A percentile compares a stretch with the other conserved stretches of the same genome.
Conservation (phyloP, 2,329 filamentous ascomycete genomes). For the Colletotrichum tropicale region DNA sequence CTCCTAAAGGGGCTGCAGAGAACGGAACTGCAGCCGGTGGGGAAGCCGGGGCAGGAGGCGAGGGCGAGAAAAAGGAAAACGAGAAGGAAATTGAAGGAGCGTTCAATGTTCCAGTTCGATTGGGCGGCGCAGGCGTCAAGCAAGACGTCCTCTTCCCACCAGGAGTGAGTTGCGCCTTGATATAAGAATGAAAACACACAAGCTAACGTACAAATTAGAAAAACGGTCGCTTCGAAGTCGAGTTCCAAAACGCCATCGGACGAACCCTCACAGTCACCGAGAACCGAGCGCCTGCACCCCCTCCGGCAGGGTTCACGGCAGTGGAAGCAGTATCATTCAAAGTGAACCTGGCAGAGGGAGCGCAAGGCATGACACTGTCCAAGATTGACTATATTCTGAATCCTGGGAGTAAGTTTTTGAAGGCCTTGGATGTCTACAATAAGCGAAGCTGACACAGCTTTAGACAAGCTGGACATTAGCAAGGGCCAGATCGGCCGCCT, state of each 20-base stretch:
- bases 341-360: conserved; percentile 35
- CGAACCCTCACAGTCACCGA: conserved; percentile 40
- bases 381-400: conserved; percentile 46
- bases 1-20: background rate
- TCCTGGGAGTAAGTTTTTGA: conserved; percentile 31
- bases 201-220: background rate
- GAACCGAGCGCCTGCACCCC: conserved; percentile 35
- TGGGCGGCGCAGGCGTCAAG: conserved; percentile 35
- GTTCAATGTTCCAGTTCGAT: conserved; percentile 31
- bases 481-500: conserved; percentile 38
- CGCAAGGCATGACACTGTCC: conserved; percentile 34
- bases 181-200: accelerated
- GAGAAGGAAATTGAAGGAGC: conserved; percentile 33
- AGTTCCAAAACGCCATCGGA: conserved; percentile 38
- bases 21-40: background rate
- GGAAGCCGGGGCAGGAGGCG: background rate
- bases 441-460: background rate
- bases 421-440: too few relatives aligned
- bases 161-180: conserved; percentile 27
- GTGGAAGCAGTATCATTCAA: conserved; percentile 41
- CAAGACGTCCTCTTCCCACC: conserved; percentile 36
- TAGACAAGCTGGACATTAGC: conserved; percentile 38
- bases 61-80: conserved; percentile 25
- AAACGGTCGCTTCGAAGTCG: conserved; percentile 41
- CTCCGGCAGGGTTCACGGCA: conserved; percentile 39